Evolutionary conservation across 768 basidiomycete genomes (phyloP).

Genomic region (Tricholomella constricta): DNA sequence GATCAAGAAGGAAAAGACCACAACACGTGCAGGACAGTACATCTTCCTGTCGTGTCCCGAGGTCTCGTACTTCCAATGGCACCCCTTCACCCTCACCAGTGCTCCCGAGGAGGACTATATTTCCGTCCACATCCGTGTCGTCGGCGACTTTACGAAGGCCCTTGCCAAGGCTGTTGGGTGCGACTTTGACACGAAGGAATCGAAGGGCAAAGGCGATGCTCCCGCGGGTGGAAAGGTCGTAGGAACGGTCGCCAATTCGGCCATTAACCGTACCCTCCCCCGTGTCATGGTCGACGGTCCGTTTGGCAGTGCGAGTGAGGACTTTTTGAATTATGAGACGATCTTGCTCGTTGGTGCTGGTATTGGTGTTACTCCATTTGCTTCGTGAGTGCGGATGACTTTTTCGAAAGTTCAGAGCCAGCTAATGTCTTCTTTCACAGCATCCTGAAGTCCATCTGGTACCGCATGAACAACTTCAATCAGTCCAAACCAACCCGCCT

Average conservation of each 20-base stretch:
- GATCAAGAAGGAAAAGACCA: constrained; percentile 95
- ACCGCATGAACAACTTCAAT: constrained; percentile 90
- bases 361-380: constrained; percentile 96
- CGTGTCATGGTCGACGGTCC: constrained; percentile 97
- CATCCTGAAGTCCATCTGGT: constrained; percentile 92
- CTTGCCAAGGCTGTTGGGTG: constrained; percentile 84
- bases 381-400: constrained; percentile 61
- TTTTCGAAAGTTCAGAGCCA: neutral
- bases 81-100: constrained; percentile 93
- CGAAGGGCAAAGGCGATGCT: constrained; percentile 48
- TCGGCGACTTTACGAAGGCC: constrained; percentile 89
- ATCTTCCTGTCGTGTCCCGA: constrained; percentile 92
- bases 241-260: constrained; percentile 54
- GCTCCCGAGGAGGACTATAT: constrained; percentile 96
- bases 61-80: constrained; percentile 95
- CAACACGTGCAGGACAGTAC: constrained; percentile 85
- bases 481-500: constrained; percentile 75
- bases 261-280: constrained; percentile 75
- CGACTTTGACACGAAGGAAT: constrained; percentile 67
- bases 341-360: constrained; percentile 90
- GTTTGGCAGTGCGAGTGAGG: constrained; percentile 90
- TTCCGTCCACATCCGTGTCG: constrained; percentile 89
- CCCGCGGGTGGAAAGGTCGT: constrained; percentile 60
- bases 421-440: constrained; percentile 33
- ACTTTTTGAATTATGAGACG: constrained; percentile 88